Evolutionary conservation across 2,329 filamentous ascomycete genomes (phyloP), one percentile per base, ranked within the genome.

Genomic region (Sphaerulina musiva): DNA sequence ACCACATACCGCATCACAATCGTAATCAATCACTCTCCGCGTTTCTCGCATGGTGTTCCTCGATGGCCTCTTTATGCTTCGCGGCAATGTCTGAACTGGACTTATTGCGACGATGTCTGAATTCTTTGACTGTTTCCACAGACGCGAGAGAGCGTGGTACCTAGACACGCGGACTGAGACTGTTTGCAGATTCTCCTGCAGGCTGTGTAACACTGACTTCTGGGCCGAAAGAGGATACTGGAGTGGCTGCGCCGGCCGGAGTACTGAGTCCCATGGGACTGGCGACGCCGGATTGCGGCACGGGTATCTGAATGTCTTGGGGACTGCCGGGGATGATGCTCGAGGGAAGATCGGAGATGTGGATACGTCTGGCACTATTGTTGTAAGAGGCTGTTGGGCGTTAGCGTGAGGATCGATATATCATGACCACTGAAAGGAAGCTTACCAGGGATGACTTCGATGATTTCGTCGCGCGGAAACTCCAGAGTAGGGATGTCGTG

Each of bases 391-490:
- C 91, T 36, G 34, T 9, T n/a, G 9, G 34, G 12, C 34, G 34
- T 36, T 36, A 36, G 34, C 12, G 34, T n/a, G 34, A 36, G 26
- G 2, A 26, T 26, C 6, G 26, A 6, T 4, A 26, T 26, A 4
- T 26, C 6, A 6, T 36, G 34, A 10, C 34, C 3, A 36, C 34
- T 36, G 7, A 36, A 9, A n/a, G 34, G 34, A 36, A 36, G 34
- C 34, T 36, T n/a, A 36, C 34, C 34, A 2, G 93, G 95, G 55
- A 97, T 95, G 68, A 98, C 96, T 82, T 98, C 93, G 62, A 98
- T 95, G 68, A 98, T 97, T 70, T 98, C 90, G 68, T 98, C 86
- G 42, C 93, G 87, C 3, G 93, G 93, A 66, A 98, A 98, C 62
- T 89, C 87, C 58, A 98, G 81, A 63, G 85, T 86, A 3, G 93